These are phyloP conservation scores for Lyophyllum decastes DNA, from an alignment of 768 basidiomycete species.

Conservation along the genomic window DNA sequence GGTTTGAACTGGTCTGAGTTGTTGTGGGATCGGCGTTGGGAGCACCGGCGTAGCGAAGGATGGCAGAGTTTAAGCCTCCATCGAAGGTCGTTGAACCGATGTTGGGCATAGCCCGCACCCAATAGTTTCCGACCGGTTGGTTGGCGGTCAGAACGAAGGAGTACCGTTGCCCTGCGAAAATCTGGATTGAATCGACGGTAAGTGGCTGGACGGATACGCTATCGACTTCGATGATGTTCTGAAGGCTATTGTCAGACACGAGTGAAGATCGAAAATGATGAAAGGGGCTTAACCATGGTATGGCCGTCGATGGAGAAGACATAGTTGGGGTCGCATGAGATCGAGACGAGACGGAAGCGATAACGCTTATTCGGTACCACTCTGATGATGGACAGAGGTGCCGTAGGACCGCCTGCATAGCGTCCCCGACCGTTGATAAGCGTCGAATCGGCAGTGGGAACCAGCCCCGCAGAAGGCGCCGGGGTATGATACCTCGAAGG, in stretches of 20 bases:
- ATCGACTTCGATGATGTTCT: constrained; percentile 58
- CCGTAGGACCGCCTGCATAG: constrained; percentile 21
- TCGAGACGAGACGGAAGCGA: constrained; percentile 34
- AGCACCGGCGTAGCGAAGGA: constrained; percentile 52
- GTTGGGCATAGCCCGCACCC: constrained; percentile 37
- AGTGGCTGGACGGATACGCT: constrained; percentile 41
- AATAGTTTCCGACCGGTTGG: constrained; percentile 53
- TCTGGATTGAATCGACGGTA: constrained; percentile 41
- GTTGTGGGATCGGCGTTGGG: constrained; percentile 42
- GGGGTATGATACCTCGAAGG: constrained; percentile 34
- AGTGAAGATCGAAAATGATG: too few species aligned
- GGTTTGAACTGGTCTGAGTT: constrained; percentile 16
- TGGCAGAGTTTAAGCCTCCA: constrained; percentile 47
- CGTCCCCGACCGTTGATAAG: constrained; percentile 43
- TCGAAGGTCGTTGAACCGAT: constrained; percentile 23
- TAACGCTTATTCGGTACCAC: constrained; percentile 34
- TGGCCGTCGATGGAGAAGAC: constrained; percentile 48
- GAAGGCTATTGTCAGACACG: background rate
- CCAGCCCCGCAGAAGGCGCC: background rate
- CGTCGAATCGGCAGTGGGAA: constrained; percentile 11
- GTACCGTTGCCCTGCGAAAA: constrained; percentile 37
- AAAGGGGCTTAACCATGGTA: constrained; percentile 7
- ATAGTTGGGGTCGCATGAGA: constrained; percentile 35
- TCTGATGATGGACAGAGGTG: constrained; percentile 32
- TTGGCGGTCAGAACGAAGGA: constrained; percentile 43